phyloP scores from a whole-genome alignment of 805 yeast species.

The Cyberlindnera samutprakarnensis region DNA sequence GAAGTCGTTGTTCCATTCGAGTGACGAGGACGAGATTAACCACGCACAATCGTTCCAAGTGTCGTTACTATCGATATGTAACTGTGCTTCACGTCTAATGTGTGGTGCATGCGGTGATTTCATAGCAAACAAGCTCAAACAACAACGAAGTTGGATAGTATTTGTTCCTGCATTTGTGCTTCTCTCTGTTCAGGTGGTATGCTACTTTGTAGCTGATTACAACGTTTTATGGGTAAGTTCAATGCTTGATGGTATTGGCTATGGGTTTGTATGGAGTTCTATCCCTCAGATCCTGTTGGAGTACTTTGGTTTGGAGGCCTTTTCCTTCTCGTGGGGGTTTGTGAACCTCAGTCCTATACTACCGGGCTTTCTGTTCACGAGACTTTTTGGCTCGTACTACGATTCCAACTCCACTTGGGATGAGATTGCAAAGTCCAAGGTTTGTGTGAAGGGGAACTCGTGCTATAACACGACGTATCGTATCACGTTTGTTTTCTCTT shows the following conservation, averaged over 20 bases:
- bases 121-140: constrained; percentile 36
- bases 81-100: constrained; percentile 56
- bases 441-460: constrained; percentile 19
- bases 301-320: constrained; percentile 57
- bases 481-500: constrained; percentile 27
- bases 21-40: constrained; percentile 29
- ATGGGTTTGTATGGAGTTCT: constrained; percentile 67
- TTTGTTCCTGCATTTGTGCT: constrained; percentile 44
- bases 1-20: constrained; percentile 31
- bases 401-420: constrained; percentile 35
- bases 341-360: constrained; percentile 60
- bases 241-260: constrained; percentile 56
- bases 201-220: constrained; percentile 28
- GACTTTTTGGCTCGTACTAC: constrained; percentile 54
- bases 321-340: constrained; percentile 70
- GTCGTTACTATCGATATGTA: constrained; percentile 58
- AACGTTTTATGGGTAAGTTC: constrained; percentile 42
- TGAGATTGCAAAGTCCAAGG: constrained; percentile 4
- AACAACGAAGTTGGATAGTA: constrained; percentile 47
- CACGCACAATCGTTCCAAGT: constrained; percentile 65
- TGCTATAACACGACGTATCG: constrained; percentile 36
- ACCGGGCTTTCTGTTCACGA: constrained; percentile 52
- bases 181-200: constrained; percentile 43
- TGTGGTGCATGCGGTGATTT: constrained; percentile 62
- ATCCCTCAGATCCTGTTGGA: constrained; percentile 76